phyloP scores from a whole-genome alignment of 2,329 filamentous ascomycete species.

The Fusarium sp. region DNA sequence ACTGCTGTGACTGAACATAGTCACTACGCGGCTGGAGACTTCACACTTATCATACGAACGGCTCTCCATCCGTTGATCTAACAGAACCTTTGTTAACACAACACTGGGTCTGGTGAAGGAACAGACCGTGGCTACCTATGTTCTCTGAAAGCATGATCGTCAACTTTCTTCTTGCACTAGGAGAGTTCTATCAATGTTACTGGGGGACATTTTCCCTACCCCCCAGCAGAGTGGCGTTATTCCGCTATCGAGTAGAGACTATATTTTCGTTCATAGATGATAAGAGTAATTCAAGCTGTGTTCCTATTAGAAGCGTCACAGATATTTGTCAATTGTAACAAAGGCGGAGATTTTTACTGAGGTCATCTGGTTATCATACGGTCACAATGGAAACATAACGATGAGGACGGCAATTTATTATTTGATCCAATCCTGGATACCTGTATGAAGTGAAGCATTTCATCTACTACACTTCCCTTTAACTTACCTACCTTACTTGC shows the following conservation, averaged over 20 bases:
- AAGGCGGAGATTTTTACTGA: background rate
- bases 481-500: background rate
- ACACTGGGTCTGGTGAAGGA: background rate
- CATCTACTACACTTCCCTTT: background rate
- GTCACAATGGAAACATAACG: background rate
- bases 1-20: background rate
- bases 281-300: fast-evolving
- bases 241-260: background rate
- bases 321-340: fast-evolving
- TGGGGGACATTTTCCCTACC: no score
- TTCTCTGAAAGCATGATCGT: background rate
- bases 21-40: fast-evolving
- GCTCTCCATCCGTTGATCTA: background rate
- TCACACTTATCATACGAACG: background rate
- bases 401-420: background rate
- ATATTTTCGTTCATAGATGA: fast-evolving
- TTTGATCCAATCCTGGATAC: background rate
- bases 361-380: background rate
- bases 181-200: no score
- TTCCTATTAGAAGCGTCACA: background rate
- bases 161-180: background rate
- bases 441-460: fast-evolving
- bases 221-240: no score
- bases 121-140: background rate
- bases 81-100: background rate